A percentile compares a stretch with the other conserved stretches of the same genome.
These are phyloP conservation scores for Penicillium thymicola DNA, from an alignment of 2,329 filamentous ascomycete genomes.

Conservation along the genomic window DNA sequence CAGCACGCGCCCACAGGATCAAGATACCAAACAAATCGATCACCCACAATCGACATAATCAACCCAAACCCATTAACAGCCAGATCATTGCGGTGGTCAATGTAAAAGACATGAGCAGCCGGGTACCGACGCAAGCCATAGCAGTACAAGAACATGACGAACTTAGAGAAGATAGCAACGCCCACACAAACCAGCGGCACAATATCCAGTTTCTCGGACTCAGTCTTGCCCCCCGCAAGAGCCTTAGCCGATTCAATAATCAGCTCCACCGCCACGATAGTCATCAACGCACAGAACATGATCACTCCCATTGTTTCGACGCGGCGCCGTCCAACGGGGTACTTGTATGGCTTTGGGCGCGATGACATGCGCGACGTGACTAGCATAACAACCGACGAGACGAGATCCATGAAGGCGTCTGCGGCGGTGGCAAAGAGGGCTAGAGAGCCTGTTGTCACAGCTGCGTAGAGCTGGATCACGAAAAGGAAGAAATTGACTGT, in stretches of 20 bases:
- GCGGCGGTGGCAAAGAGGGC: conserved; percentile 10
- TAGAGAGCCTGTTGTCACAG: conserved; percentile 3
- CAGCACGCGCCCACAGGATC: conserved; percentile 10
- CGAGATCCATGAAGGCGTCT: conserved; percentile 13
- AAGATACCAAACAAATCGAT: conserved; percentile 11
- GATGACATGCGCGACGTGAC: conserved; percentile 10
- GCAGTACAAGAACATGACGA: conserved; percentile 6
- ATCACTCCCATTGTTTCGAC: conserved; percentile 11
- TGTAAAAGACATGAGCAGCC: conserved; percentile 10
- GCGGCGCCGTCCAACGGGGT: conserved; percentile 9
- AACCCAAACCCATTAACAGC: conserved; percentile 11
- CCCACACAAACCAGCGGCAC: conserved; percentile 9
- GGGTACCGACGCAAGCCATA: conserved; percentile 9
- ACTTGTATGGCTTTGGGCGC: conserved; percentile 13
- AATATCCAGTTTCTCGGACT: conserved; percentile 2
- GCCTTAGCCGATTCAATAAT: conserved; percentile 8
- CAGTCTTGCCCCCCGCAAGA: conserved; percentile 1
- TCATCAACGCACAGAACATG: conserved; percentile 12
- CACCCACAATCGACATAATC: conserved; percentile 10
- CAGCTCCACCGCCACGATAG: conserved; percentile 3
- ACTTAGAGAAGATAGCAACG: conserved; percentile 11
- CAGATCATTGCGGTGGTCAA: conserved; percentile 11
- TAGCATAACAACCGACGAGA: conserved; percentile 11
- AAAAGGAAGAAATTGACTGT: conserved; percentile 12
- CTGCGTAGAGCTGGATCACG: conserved; percentile 12